Conservation (phyloP, 1,284 basidiomycete species). For the Ustilago sp. region DNA sequence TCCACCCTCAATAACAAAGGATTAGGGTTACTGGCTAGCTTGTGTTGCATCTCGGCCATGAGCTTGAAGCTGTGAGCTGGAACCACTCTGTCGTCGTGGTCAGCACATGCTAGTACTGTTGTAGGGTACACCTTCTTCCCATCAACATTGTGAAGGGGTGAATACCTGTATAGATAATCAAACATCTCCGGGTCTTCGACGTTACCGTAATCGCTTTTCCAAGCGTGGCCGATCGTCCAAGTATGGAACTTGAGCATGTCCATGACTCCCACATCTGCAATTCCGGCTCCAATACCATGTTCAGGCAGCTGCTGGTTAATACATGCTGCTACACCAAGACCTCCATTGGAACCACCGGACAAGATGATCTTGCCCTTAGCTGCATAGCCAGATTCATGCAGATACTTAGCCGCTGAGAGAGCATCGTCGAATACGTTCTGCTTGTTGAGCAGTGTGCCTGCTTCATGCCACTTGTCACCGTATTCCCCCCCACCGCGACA, state of each 20-base stretch:
- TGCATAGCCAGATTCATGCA: constrained; percentile 79
- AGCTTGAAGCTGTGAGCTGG: constrained; percentile 68
- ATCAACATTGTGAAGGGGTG: constrained; percentile 66
- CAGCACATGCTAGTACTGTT: constrained; percentile 61
- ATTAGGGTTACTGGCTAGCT: constrained; percentile 60
- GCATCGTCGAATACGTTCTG: constrained; percentile 81
- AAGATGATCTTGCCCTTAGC: constrained; percentile 81
- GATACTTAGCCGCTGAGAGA: constrained; percentile 75
- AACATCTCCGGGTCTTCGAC: constrained; percentile 71
- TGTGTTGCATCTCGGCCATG: constrained; percentile 67
- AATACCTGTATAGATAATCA: constrained; percentile 64
- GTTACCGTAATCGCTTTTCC: constrained; percentile 85
- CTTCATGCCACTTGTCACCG: constrained; percentile 75
- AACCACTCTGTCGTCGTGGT: constrained; percentile 67
- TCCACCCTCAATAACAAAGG: constrained; percentile 66
- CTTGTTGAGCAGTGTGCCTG: constrained; percentile 63
- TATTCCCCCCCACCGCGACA: constrained; percentile 84
- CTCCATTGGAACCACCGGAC: constrained; percentile 73
- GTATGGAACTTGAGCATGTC: constrained; percentile 75
- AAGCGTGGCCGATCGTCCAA: constrained; percentile 76
- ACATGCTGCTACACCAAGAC: constrained; percentile 82
- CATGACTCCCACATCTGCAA: constrained; percentile 73
- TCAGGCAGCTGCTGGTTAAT: constrained; percentile 82
- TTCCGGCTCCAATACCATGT: constrained; percentile 76
- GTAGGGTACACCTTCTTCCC: constrained; percentile 62